Evolutionary conservation across 2,329 filamentous ascomycete species (phyloP), one percentile per base, ranked within the genome.

Genomic region (Colletotrichum siamense): DNA sequence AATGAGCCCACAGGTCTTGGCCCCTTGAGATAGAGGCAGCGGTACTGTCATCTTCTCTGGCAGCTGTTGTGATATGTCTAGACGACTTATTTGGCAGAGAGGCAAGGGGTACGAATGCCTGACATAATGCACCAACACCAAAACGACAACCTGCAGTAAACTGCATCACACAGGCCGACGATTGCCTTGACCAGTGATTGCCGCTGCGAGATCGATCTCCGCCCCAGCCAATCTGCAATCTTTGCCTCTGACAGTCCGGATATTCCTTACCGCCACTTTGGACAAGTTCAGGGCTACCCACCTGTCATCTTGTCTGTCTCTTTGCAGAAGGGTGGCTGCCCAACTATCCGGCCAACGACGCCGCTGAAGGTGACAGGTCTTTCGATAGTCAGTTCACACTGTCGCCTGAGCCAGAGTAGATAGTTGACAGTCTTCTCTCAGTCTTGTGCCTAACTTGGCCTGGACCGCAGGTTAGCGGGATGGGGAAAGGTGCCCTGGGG

Each of bases 161-260:
- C 30, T 68, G 73, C 55, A 63, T 55, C 59, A 61, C 28, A 24
- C 30, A 75, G 26, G 63, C 55, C 57, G 55, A 63, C 44, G 39
- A 55, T 63, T 67, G 39, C 70, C 64, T 62, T 64, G 34, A 52
- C 24, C n/a, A 26, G 18, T 66, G 55, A 18, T 49, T 49, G 34
- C 57, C 32, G 70, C 70, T 76, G 73, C 73, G 55, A 76, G 70
- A 76, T 76, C 64, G 73, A 73, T 73, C 64, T 73, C 59, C 28
- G 70, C 57, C 49, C 73, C 70, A 36, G 71, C 59, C 69, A 73
- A 34, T 59, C 44, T 69, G 70, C 63, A 69, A 61, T 57, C 57
- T 57, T 55, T 57, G 26, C 65, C n/a, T 65, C 24, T 69, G 64
- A 57, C 73, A 73, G 32, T 32, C 69, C 57, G 70, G 44, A 65